Evolutionary conservation across 352 stramenopile genomes (phyloP), one percentile per base, ranked within the genome.

Genomic region (Globisporangium sylvaticum): DNA sequence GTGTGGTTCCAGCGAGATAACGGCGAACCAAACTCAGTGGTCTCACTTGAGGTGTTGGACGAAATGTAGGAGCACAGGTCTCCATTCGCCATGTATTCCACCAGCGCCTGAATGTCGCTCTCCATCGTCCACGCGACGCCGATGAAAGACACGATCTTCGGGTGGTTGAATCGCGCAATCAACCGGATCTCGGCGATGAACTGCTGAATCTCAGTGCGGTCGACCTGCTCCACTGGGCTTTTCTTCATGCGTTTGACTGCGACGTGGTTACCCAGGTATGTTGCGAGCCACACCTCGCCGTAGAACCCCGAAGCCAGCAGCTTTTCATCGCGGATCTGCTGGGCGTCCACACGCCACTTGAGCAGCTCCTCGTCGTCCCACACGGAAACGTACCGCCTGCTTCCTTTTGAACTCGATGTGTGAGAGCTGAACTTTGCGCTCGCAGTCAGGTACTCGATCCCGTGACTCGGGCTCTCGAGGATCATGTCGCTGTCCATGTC

Each of bases 331-430:
- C 58, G 55, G 22, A 83, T 67, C 29, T 69, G 63, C 18, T 73
- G 58, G 5, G 63, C 74, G 27, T 91, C 79, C n/a, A 93, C 76
- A 1, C 78, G 65, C 68, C 75, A 90, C 2, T 69, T 68, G 4
- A 80, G 67, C 8, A 93, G 65, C 15, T 81, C 79, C 59, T 88
- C 72, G 60, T 93, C 85, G 39, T 91, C 80, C 81, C 81, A 91
- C 58, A 90, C 76, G 20, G 65, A 75, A 25, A 69, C 5, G 64
- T 56, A 59, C n/a, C 39, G 31, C 20, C 44, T 48, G 14, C 59
- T 74, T 9, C 50, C 22, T 34, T 61, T 65, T 4, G 58, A 58
- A 14, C 57, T 68, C 3, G 22, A 34, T 15, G 29, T 32, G n/a
- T 53, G 42, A 4, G 58, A 61, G 50, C 50, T 65, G 50, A 56